Evolutionary conservation across 805 yeast species (phyloP), one percentile per base, ranked within the genome.

Genomic region (Cyberlindnera americana): DNA sequence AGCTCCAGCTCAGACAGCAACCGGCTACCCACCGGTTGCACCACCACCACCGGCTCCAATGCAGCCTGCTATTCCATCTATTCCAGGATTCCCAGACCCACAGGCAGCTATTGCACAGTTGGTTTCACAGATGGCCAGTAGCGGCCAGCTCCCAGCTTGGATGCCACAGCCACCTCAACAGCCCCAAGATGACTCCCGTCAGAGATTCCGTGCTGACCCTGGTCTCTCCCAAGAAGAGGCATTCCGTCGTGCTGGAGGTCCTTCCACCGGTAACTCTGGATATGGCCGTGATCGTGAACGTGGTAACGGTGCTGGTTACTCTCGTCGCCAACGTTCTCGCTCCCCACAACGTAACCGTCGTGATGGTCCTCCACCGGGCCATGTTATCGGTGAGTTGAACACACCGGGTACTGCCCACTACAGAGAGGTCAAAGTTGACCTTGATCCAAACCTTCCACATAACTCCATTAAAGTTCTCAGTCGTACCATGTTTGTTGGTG

Each of bases 401-500:
- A 63, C 71, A 6, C 86, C 85, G 28, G 81, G 85, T 3, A 81
- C 80, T 37, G 80, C 84, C 3, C 89, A 85, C 62, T 84, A 67
- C 61, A 78, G 95, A 62, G 81, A 82, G n/a, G 78, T 79, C 54
- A 77, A 76, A 41, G 81, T 88, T 31, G 73, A 81, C 10, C 72
- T 71, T 56, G 97, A 90, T 61, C 73, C 75, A 28, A 64, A 75
- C 11, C 65, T 89, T 41, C 93, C 95, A 2, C 77, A 79, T 33
- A 95, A 89, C 30, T 73, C 83, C 29, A 75, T 91, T 52, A 84
- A 83, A 57, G 96, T 91, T 2, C 74, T 76, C 52, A 83, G 95
- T 38, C 80, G 99, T 65, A 93, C 99, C 0, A 67, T 93, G 43
- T 93, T 93, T 56, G 81, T 93, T 44, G 98, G 98, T 35, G 97